These are phyloP conservation scores for Bremia lactucae DNA, from an alignment of 352 stramenopile genomes.

Conservation along the genomic window DNA sequence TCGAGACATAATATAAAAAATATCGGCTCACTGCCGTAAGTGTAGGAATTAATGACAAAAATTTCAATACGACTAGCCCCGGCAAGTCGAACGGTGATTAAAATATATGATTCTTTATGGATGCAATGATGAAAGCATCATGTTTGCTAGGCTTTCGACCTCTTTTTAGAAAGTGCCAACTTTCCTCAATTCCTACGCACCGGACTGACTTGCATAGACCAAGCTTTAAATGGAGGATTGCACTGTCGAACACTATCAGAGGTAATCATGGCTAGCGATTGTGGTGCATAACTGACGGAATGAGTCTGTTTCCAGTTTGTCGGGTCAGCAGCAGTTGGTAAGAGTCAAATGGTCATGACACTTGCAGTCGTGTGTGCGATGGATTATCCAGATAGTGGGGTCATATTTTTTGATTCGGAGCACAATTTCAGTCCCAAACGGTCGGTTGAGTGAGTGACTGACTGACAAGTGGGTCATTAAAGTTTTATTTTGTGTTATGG, in stretches of 20 bases:
- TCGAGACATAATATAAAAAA: background rate
- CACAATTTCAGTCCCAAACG: constrained; percentile 67
- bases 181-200: constrained; percentile 55
- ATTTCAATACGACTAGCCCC: constrained; percentile 48
- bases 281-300: constrained; percentile 1
- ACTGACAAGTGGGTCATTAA: background rate
- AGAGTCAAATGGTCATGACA: constrained; percentile 69
- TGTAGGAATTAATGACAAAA: constrained; percentile 42
- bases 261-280: constrained; percentile 15
- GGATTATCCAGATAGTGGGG: constrained; percentile 39
- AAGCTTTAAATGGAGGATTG: constrained; percentile 52
- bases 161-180: constrained; percentile 69
- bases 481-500: no score
- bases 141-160: constrained; percentile 45
- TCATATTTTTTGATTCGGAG: constrained; percentile 67
- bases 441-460: constrained; percentile 7
- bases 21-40: constrained; percentile 2
- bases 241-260: constrained; percentile 44
- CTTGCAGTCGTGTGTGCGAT: constrained; percentile 54
- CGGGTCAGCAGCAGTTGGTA: constrained; percentile 59
- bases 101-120: background rate
- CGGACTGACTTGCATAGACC: constrained; percentile 44
- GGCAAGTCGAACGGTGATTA: constrained; percentile 24
- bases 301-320: constrained; percentile 33
- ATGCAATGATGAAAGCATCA: background rate